Base-by-base conservation (phyloP, 2,329 filamentous ascomycete species). In the Colletotrichum karsti region DNA sequence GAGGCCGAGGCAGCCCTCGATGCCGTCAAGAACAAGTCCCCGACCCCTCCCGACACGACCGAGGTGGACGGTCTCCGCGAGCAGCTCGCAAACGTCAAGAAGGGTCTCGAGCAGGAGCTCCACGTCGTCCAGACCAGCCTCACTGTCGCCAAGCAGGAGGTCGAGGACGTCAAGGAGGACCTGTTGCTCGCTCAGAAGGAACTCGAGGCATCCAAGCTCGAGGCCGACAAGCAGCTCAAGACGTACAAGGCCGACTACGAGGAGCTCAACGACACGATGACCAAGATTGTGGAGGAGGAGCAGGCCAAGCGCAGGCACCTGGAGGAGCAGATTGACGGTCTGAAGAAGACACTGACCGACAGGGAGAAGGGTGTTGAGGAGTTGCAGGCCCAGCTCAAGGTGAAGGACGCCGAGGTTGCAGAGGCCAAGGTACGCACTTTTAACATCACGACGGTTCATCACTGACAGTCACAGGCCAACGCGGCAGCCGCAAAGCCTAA, bases 241-340 rank as follows among this genome's bases (percentile, higher is more conserved):
- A 87, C 83, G n/a, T 81, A 85, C 51, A 81, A 83, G 75, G 82
- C 84, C n/a, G 87, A 90, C 75, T 90, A 89, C 77, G 84, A 87
- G 74, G 88, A 90, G 70, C 86, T 91, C 80, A 87, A 88, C 74
- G 88, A 91, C 57, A 88, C 85, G 68, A 83, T 91, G 81, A 89
- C 86, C 5, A 78, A 86, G 71, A 79, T 91, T 59, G 82, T 90
- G 2, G 88, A 90, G 74, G 88, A 90, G 73, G 85, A 86, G 57
- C 83, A 86, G 72, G 82, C 76, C 73, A 87, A 85, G 79, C 81
- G 83, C 56, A 87, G 84, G 83, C 81, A 81, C 18, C 79, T 83
- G 50, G 83, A 87, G 75, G 79, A 83, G 63, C 81, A 84, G 78
- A 79, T 87, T 50, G 80, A 84, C 13, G 82, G 82, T 37, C 76